Conservation (phyloP, 2,329 filamentous ascomycete species). For the Bipolaris zeicola region DNA sequence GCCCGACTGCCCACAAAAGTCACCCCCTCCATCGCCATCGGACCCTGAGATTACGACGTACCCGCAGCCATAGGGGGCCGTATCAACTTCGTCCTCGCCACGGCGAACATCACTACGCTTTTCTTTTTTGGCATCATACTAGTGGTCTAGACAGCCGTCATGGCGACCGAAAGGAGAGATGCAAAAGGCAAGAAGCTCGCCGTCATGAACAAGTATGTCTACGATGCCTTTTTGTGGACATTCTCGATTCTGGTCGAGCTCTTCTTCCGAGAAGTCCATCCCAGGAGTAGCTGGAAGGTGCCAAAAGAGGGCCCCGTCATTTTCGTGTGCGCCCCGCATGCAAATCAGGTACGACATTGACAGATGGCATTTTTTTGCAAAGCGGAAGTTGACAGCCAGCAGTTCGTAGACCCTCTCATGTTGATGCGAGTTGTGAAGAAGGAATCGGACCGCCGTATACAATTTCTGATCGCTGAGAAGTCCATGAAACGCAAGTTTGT, state of each 20-base stretch:
- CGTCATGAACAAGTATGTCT: constrained; percentile 73
- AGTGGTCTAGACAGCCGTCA: constrained; percentile 15
- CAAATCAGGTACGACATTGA: constrained; percentile 63
- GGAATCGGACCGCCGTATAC: constrained; percentile 86
- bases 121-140: background rate
- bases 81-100: background rate
- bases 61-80: constrained; percentile 11
- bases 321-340: constrained; percentile 95
- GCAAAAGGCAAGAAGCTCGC: constrained; percentile 43
- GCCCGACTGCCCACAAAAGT: constrained; percentile 5
- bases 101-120: constrained; percentile 1
- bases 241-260: constrained; percentile 87
- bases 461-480: constrained; percentile 92
- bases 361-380: background rate
- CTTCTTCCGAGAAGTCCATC: constrained; percentile 98
- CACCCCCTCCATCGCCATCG: constrained; percentile 22
- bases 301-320: constrained; percentile 87
- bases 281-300: constrained; percentile 92
- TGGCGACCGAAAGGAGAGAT: constrained; percentile 20
- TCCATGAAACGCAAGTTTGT: constrained; percentile 91
- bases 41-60: constrained; percentile 9
- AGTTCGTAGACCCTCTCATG: constrained; percentile 96
- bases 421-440: constrained; percentile 87
- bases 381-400: constrained; percentile 19
- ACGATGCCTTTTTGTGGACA: constrained; percentile 77